phyloP scores from a whole-genome alignment of 2,329 filamentous ascomycete species.

The Fusarium sacchari region DNA sequence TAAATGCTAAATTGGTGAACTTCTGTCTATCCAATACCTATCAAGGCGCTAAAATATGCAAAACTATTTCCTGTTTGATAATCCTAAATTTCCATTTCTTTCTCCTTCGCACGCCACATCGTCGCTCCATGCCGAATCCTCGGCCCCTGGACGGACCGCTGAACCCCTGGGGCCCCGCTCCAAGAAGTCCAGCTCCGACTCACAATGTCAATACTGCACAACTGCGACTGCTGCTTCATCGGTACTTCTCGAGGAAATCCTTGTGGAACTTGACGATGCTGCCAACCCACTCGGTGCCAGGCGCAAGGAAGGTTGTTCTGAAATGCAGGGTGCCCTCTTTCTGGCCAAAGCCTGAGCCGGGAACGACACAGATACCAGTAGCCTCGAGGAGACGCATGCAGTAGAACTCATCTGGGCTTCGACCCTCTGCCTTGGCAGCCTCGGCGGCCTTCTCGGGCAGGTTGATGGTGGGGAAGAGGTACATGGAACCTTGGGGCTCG shows the following conservation, averaged over 20 bases:
- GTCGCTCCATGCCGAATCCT: conserved; percentile 3
- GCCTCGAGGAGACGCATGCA: conserved; percentile 89
- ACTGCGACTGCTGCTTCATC: conserved; percentile 47
- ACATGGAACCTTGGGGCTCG: conserved; percentile 94
- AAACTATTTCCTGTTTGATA: conserved; percentile 5
- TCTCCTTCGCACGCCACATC: conserved; percentile 8
- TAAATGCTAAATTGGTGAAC: conserved; percentile 32
- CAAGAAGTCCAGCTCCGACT: conserved; percentile 1
- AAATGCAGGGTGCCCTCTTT: conserved; percentile 92
- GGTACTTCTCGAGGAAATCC: conserved; percentile 87
- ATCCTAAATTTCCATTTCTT: background rate
- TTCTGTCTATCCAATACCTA: conserved; percentile 31
- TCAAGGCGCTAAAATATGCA: conserved; percentile 30
- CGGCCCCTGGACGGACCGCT: conserved; percentile 9
- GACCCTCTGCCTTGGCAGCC: conserved; percentile 78
- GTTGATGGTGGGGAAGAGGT: conserved; percentile 95
- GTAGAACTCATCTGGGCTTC: conserved; percentile 91
- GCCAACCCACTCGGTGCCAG: conserved; percentile 93
- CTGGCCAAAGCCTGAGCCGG: conserved; percentile 93
- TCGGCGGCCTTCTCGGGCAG: conserved; percentile 80
- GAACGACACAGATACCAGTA: conserved; percentile 93
- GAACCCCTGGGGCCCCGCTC: conserved; percentile 16
- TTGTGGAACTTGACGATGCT: conserved; percentile 90
- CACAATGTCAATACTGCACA: background rate
- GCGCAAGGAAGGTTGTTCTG: conserved; percentile 94